A percentile compares a stretch with the other conserved stretches of the same genome.
Evolutionary conservation across 2,329 filamentous ascomycete genomes (phyloP).

Genomic region (Colletotrichum lentis): DNA sequence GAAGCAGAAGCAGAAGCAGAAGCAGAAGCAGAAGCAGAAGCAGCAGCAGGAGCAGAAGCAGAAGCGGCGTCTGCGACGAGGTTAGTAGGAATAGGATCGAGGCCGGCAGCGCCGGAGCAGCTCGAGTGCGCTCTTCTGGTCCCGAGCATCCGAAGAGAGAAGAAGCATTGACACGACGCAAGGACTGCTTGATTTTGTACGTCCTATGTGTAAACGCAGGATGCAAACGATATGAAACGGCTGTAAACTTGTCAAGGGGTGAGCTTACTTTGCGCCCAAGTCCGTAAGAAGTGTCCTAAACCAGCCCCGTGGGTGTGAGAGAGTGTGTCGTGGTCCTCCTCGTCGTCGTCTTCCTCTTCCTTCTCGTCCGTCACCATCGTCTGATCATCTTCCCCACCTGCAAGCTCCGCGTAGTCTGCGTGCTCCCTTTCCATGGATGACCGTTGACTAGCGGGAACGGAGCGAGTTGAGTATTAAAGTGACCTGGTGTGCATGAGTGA

Average conservation of each 20-base stretch:
- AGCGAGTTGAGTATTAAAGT: too few species aligned
- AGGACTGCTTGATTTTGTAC: neutral
- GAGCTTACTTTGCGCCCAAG: neutral
- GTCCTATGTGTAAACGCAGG: neutral
- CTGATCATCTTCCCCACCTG: too few species aligned
- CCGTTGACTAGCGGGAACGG: too few species aligned
- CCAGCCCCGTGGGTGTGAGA: neutral
- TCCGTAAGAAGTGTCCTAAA: neutral
- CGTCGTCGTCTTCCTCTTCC: neutral
- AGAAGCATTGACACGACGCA: neutral
- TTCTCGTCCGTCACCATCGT: too few species aligned
- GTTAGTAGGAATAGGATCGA: slow-evolving; percentile 4
- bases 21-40: too few species aligned
- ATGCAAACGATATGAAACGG: neutral
- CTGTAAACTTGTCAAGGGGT: too few species aligned
- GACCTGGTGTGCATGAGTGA: too few species aligned
- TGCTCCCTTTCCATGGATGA: neutral
- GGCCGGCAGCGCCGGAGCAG: slow-evolving; percentile 14
- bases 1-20: too few species aligned
- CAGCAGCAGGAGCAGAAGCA: neutral
- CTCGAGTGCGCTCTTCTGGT: neutral
- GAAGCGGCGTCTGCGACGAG: neutral
- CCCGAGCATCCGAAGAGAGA: neutral
- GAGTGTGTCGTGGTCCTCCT: neutral
- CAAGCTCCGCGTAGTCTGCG: too few species aligned